These are phyloP conservation scores for Saccharomyces hybrid DNA, from an alignment of 1,139 yeast species.

Conservation along the genomic window DNA sequence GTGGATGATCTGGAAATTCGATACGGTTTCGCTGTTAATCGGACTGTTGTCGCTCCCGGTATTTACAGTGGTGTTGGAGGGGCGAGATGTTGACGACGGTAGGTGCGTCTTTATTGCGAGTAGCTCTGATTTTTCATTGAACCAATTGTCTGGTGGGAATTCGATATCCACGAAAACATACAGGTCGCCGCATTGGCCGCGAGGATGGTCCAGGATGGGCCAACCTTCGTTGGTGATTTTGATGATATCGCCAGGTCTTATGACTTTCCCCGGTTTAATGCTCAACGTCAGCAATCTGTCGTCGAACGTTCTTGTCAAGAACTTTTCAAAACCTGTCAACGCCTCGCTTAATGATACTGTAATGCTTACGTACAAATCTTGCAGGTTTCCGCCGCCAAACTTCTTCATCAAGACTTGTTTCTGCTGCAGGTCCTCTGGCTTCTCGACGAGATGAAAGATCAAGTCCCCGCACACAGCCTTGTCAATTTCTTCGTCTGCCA, in stretches of 20 bases:
- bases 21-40: constrained; percentile 18
- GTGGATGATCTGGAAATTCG: constrained; percentile 12
- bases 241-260: constrained; percentile 69
- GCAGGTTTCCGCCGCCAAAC: constrained; percentile 34
- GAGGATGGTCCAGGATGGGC: constrained; percentile 46
- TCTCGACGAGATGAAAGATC: constrained; percentile 48
- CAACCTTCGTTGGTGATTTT: constrained; percentile 75
- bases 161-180: constrained; percentile 64
- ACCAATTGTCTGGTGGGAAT: constrained; percentile 53
- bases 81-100: constrained; percentile 31
- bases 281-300: constrained; percentile 61
- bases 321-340: constrained; percentile 29
- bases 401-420: constrained; percentile 42
- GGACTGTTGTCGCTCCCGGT: constrained; percentile 10
- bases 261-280: constrained; percentile 67
- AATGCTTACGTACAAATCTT: constrained; percentile 54
- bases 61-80: too few species aligned
- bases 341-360: constrained; percentile 71
- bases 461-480: constrained; percentile 67
- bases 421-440: constrained; percentile 7
- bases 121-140: constrained; percentile 41
- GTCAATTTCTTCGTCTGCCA: constrained; percentile 75
- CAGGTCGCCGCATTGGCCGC: constrained; percentile 56
- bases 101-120: constrained; percentile 45
- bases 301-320: constrained; percentile 69